Conservation (phyloP, 2,329 filamentous ascomycete genomes). For the Cercospora brassicicola region DNA sequence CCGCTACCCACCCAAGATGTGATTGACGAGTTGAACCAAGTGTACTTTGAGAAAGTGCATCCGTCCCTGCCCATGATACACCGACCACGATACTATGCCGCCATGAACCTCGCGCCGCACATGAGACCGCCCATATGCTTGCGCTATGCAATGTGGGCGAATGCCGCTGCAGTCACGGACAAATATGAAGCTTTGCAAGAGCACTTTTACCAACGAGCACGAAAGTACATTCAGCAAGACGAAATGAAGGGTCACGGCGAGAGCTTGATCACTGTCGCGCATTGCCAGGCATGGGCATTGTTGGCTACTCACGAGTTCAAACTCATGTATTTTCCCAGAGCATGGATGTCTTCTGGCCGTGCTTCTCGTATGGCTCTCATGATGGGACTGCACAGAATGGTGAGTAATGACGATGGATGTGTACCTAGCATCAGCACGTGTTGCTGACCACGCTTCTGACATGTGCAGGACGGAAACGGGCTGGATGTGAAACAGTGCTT, state of each 20-base stretch:
- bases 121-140: constrained; percentile 84
- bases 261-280: constrained; percentile 77
- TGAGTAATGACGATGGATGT: background rate
- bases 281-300: constrained; percentile 81
- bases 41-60: constrained; percentile 90
- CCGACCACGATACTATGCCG: constrained; percentile 79
- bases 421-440: background rate
- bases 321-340: constrained; percentile 93
- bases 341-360: constrained; percentile 88
- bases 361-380: constrained; percentile 81
- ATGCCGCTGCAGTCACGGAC: constrained; percentile 81
- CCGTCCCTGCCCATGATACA: constrained; percentile 86
- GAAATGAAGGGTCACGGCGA: constrained; percentile 93
- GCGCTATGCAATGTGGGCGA: constrained; percentile 93
- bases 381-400: constrained; percentile 83
- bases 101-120: constrained; percentile 83
- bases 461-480: constrained; percentile 64
- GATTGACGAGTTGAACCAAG: constrained; percentile 81
- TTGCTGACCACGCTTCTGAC: background rate
- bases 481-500: constrained; percentile 92
- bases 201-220: constrained; percentile 83
- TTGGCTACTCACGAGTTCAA: constrained; percentile 89
- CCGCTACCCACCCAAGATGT: constrained; percentile 74
- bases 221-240: constrained; percentile 87
- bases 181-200: constrained; percentile 78